Base-by-base conservation (phyloP, 306 rosid genomes). In the Rosa rugosa region DNA sequence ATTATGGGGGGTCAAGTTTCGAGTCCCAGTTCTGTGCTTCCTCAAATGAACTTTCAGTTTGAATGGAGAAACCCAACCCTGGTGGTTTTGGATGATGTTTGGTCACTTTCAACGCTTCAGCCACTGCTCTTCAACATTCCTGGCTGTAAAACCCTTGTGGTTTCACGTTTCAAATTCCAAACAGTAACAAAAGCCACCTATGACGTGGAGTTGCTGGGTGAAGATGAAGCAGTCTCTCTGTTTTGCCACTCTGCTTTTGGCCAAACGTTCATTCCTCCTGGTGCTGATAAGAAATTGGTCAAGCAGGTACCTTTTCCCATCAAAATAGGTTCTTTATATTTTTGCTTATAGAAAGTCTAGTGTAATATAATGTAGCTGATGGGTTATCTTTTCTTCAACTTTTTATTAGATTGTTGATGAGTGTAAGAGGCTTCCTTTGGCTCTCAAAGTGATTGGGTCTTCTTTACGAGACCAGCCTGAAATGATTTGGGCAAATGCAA, bases 211-310 rank as follows among this genome's bases (percentile, higher is more conserved):
- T 83, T 94, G 82, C 73, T 94, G 79, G 83, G 81, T 47, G 91
- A 87, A 75, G 85, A 86, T 68, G 94, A 89, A 77, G 95, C 99
- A 17, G 18, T 88, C 45, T 75, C 97, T 79, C 81, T 94, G 78
- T 94, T 94, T 85, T 94, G 97, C 83, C 93, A 87, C 83, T 91
- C 91, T 81, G 97, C 97, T 83, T 94, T 92, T 56, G 97, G 99
- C 27, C 92, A 91, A 71, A 85, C 83, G 66, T 87, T 92, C 3
- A 83, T 94, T 11, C 97, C 99, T 70, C 75, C 47, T 0, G 63
- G 65, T 62, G 90, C 91, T 69, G 81, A 92, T 76, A 85, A 75
- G 77, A 87, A 81, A 75, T 86, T 94, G 82, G 97, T 92, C 77
- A 88, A 91, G 83, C 94, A 92, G 95, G 99, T 94, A 82, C 38